Evolutionary conservation across 331 rosid genomes (phyloP).

Genomic region (Malus hybrid): DNA sequence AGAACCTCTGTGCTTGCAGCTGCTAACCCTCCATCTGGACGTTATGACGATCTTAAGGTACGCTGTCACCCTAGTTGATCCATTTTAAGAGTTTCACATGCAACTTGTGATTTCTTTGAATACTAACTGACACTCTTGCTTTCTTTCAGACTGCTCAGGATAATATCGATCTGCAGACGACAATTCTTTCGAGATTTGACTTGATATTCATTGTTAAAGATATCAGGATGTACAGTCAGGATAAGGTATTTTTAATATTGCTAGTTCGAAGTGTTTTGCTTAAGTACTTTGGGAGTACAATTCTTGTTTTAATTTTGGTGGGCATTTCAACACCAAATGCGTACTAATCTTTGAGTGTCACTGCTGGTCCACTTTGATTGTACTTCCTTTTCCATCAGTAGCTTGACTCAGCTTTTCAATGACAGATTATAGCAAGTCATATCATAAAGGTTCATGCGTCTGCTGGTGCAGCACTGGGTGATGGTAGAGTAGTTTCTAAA

Average conservation of each 20-base stretch:
- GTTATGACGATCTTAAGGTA: slow-evolving; percentile 98
- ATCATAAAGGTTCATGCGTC: slow-evolving; percentile 85
- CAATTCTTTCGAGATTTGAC: slow-evolving; percentile 96
- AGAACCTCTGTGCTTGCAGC: slow-evolving; percentile 99
- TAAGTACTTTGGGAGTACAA: neutral
- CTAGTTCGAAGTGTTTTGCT: neutral
- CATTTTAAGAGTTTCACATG: slow-evolving; percentile 2
- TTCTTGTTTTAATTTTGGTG: neutral
- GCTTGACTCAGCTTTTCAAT: slow-evolving; percentile 18
- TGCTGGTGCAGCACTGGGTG: slow-evolving; percentile 52
- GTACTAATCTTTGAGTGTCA: neutral
- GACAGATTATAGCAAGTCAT: slow-evolving; percentile 87
- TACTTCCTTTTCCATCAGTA: neutral
- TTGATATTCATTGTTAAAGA: slow-evolving; percentile 96
- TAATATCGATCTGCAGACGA: slow-evolving; percentile 96
- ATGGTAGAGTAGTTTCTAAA: slow-evolving; percentile 40
- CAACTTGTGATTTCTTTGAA: neutral
- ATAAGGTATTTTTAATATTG: slow-evolving; percentile 56
- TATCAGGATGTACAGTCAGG: slow-evolving; percentile 86
- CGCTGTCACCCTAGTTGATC: neutral
- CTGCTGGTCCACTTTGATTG: neutral
- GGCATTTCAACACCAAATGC: neutral
- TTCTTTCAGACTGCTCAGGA: slow-evolving; percentile 93
- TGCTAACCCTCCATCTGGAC: slow-evolving; percentile 99
- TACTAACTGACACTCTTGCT: neutral